These are phyloP conservation scores for Collybia sordida DNA, from an alignment of 768 basidiomycete species.

Conservation along the genomic window DNA sequence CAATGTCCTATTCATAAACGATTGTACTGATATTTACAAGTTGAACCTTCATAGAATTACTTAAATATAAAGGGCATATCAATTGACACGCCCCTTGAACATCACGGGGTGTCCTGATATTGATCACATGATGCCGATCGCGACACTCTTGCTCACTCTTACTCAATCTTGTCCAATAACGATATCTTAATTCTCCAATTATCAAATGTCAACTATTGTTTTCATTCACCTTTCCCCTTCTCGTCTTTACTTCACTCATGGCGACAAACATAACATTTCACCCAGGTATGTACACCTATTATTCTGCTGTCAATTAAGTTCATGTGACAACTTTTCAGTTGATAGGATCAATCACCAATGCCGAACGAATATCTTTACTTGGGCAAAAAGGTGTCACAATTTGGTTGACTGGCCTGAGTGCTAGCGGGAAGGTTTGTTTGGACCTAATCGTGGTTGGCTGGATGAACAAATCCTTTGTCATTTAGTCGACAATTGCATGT, in stretches of 20 bases:
- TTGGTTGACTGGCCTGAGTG: constrained; percentile 96
- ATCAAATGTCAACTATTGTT: too few relatives aligned
- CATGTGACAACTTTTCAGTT: constrained; percentile 2
- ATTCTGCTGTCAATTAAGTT: neutral
- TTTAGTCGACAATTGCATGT: constrained; percentile 92
- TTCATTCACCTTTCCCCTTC: neutral
- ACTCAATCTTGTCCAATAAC: too few relatives aligned
- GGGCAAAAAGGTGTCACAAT: constrained; percentile 87
- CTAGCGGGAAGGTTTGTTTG: constrained; percentile 80
- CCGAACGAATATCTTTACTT: constrained; percentile 68
- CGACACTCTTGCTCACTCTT: neutral
- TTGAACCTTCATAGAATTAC: too few relatives aligned
- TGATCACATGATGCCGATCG: too few relatives aligned
- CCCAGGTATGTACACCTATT: constrained; percentile 12
- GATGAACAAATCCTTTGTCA: neutral
- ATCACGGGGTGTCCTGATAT: too few relatives aligned
- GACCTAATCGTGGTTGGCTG: neutral
- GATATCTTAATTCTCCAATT: too few relatives aligned
- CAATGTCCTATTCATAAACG: too few relatives aligned
- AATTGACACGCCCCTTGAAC: too few relatives aligned
- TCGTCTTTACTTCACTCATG: constrained; percentile 22
- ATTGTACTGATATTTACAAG: too few relatives aligned
- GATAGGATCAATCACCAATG: constrained; percentile 68
- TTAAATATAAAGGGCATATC: too few relatives aligned
- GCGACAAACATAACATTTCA: constrained; percentile 62